Conservation (phyloP, 192 early-diverging fungal genomes). For the Backusella parvicylindrica region DNA sequence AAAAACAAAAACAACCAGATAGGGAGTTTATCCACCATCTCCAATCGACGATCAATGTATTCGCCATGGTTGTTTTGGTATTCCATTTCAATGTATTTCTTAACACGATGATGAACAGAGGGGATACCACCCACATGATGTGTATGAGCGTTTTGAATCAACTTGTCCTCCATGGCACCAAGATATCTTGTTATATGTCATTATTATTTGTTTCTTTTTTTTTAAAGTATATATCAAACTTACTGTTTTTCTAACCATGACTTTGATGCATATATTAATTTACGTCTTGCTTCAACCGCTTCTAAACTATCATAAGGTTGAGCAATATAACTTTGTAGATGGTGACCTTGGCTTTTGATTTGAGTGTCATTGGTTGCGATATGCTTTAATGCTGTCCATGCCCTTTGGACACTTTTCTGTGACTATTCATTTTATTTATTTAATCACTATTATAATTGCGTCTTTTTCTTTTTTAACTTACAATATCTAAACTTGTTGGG, state of each 20-base stretch:
- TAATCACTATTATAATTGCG: too few species aligned
- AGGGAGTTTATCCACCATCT: slow-evolving; percentile 53
- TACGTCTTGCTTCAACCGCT: background rate
- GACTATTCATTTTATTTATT: background rate
- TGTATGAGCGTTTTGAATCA: slow-evolving; percentile 60
- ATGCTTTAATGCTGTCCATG: slow-evolving; percentile 3
- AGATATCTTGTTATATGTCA: slow-evolving; percentile 27
- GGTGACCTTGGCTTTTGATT: background rate
- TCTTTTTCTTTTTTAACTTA: too few species aligned
- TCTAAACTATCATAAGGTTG: background rate
- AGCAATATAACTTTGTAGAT: background rate
- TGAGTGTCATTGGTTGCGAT: background rate
- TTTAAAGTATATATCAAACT: background rate
- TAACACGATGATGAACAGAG: slow-evolving; percentile 63
- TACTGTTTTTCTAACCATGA: slow-evolving; percentile 54
- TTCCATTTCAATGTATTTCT: slow-evolving; percentile 68
- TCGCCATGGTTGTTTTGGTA: slow-evolving; percentile 56
- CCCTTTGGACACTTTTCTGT: background rate
- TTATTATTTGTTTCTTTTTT: background rate
- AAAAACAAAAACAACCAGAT: slow-evolving; percentile 89
- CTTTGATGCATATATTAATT: slow-evolving; percentile 36
- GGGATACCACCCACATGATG: slow-evolving; percentile 81
- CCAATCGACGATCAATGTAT: slow-evolving; percentile 31
- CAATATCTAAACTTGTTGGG: background rate
- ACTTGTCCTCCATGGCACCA: slow-evolving; percentile 43